A percentile compares a stretch with the other conserved stretches of the same genome.
phyloP scores from a whole-genome alignment of 176 grass and related monocot species.

The Aegilops tauschii region DNA sequence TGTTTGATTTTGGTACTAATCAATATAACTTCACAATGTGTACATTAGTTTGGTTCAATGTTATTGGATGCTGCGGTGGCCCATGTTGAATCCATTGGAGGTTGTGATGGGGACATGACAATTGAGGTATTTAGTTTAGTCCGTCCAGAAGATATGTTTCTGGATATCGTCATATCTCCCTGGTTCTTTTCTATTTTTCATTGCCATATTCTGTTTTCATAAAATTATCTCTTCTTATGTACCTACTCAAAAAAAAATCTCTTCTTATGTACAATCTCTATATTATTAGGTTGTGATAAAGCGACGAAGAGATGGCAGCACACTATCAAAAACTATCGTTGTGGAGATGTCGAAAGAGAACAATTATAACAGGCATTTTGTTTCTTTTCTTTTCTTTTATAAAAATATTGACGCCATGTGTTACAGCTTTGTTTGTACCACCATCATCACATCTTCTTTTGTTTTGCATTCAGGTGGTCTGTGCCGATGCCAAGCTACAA shows the following conservation, averaged over 20 bases:
- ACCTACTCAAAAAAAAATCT: too few species aligned
- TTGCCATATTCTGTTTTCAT: not conserved
- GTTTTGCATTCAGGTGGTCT: conserved; percentile 4
- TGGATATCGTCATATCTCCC: too few species aligned
- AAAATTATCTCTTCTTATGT: not conserved
- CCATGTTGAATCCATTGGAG: not conserved
- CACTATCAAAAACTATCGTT: not conserved
- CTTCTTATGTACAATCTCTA: not conserved
- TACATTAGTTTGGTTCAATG: not conserved
- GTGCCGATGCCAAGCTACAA: conserved; percentile 18
- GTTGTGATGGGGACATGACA: not conserved
- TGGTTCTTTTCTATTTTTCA: not conserved
- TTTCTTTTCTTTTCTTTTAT: too few species aligned
- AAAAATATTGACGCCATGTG: too few species aligned
- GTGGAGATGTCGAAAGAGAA: not conserved
- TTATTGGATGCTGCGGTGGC: not conserved
- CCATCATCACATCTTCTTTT: not conserved
- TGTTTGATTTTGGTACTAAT: not conserved
- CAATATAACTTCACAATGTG: not conserved
- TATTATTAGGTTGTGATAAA: conserved; percentile 3
- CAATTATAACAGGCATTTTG: not conserved
- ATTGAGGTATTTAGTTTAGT: not conserved
- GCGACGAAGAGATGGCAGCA: not conserved
- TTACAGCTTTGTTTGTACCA: not conserved
- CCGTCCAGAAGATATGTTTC: too few species aligned